These are phyloP conservation scores for Leccinum truebloodii DNA, from an alignment of 768 basidiomycete species.

Conservation along the genomic window DNA sequence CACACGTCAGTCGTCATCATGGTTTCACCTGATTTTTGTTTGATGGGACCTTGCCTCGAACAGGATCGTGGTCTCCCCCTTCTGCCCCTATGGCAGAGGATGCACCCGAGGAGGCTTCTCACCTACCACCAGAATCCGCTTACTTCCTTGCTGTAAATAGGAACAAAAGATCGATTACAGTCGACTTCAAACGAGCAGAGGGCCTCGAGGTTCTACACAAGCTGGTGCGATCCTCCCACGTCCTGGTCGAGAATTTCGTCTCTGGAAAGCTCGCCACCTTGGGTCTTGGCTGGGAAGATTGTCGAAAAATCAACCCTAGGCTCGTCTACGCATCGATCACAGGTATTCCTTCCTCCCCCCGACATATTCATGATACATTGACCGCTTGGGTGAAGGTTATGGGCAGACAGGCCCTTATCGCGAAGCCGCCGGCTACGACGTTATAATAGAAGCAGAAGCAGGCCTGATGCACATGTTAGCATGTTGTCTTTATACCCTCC, in stretches of 20 bases:
- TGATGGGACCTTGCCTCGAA: conserved; percentile 14
- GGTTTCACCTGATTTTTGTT: conserved; percentile 11
- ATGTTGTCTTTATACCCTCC: conserved; percentile 12
- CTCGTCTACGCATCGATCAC: conserved; percentile 91
- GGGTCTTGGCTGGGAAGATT: conserved; percentile 86
- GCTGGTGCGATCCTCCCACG: conserved; percentile 73
- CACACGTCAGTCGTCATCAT: conserved; percentile 56
- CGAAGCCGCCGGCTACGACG: conserved; percentile 85
- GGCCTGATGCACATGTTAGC: conserved; percentile 92
- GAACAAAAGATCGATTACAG: conserved; percentile 86
- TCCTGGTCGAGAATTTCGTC: conserved; percentile 89
- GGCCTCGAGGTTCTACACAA: conserved; percentile 75
- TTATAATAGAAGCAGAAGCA: conserved; percentile 84
- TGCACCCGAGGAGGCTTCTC: conserved; percentile 52
- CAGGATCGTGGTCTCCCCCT: conserved; percentile 69
- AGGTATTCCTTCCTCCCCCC: conserved; percentile 44
- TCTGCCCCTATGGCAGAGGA: conserved; percentile 50
- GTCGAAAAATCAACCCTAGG: conserved; percentile 70
- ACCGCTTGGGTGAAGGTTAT: conserved; percentile 49
- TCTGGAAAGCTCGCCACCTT: conserved; percentile 82
- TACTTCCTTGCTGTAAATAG: conserved; percentile 91
- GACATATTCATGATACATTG: neutral
- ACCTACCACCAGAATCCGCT: conserved; percentile 86
- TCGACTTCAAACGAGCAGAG: conserved; percentile 80
- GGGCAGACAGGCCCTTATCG: conserved; percentile 91